Base-by-base conservation (phyloP, 2,329 filamentous ascomycete species). In the Aciculosporium take region DNA sequence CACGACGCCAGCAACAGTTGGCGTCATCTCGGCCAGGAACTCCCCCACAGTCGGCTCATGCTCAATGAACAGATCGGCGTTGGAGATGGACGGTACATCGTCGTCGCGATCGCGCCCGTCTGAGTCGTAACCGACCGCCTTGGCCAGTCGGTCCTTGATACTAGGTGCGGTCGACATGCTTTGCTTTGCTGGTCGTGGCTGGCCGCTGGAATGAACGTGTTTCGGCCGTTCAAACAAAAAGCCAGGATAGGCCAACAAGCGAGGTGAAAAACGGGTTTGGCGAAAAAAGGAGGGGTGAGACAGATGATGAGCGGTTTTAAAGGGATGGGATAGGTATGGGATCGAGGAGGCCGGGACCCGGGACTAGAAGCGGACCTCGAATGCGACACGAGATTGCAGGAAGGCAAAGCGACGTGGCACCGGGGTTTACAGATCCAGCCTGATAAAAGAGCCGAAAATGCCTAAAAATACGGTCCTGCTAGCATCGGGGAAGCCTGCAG, bases 11-110 rank as follows among this genome's bases (percentile, higher is more conserved):
- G 45, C 51, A n/a, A 45, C 17, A 1, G 58, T 53, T 3, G 65
- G 64, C 0, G 55, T 52, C 13, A 63, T 51, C 39, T 66, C 61
- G 13, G 52, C 45, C n/a, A 67, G 43, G 45, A 60, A 66, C 45
- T 67, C 64, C 5, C 43, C 47, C n/a, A 65, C 56, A 8, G 63
- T 66, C 7, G 62, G 63, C 45, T 67, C 64, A n/a, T 49, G 48
- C 50, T 66, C 63, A 42, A 62, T 50, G 45, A 59, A 65, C 17
- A 55, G 48, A 40, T 64, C 61, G 31, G 60, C 55, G 40, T 63
- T 62, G 31, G 47, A 49, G 37, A 63, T 57, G 43, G 55, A 56
- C 4, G 61, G 60, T 18, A 60, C 45, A 34, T 52, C 52, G 42
- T 59, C 53, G 40, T 62, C 55, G 20, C 51, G 55, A 28, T 61